Percentiles rank a stretch among this genome's conserved stretches.
Conservation (phyloP, 2,329 filamentous ascomycete species). For the Aureobasidium leucospermi region DNA sequence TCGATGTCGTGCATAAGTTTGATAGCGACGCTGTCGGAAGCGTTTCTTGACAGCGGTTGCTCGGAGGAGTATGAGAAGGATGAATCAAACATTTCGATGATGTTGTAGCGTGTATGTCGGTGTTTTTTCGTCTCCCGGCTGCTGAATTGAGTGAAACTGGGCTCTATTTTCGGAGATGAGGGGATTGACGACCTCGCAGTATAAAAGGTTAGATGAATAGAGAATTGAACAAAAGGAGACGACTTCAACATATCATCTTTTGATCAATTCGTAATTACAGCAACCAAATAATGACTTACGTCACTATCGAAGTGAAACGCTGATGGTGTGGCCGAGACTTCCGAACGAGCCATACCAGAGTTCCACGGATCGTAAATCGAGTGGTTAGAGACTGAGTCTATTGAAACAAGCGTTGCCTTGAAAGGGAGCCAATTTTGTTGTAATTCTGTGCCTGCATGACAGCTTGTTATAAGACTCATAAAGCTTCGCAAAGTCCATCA, state of each 20-base stretch:
- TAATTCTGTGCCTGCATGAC: neutral
- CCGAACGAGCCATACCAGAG: constrained; percentile 1
- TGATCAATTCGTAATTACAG: neutral
- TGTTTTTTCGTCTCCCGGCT: neutral
- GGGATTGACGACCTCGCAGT: neutral
- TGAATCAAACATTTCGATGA: constrained; percentile 25
- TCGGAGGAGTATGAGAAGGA: constrained; percentile 26
- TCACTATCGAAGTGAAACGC: constrained; percentile 5
- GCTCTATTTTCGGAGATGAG: neutral
- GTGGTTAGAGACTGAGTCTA: neutral
- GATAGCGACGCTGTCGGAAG: constrained; percentile 21
- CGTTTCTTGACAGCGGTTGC: constrained; percentile 22
- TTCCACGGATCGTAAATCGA: neutral
- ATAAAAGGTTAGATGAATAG: neutral
- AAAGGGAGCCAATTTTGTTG: neutral
- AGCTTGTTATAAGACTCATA: no score
- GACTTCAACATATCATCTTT: neutral
- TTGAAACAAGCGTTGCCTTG: neutral
- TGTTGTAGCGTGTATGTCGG: neutral
- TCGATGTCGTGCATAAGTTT: constrained; percentile 28
- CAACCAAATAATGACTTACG: constrained; percentile 8
- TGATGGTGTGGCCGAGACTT: neutral
- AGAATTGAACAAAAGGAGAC: neutral
- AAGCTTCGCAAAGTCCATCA: neutral
- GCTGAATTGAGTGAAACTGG: neutral